Percentiles rank a stretch among this genome's conserved stretches.
Conservation (phyloP, 1,284 basidiomycete genomes). For the Peniophora sp. region DNA sequence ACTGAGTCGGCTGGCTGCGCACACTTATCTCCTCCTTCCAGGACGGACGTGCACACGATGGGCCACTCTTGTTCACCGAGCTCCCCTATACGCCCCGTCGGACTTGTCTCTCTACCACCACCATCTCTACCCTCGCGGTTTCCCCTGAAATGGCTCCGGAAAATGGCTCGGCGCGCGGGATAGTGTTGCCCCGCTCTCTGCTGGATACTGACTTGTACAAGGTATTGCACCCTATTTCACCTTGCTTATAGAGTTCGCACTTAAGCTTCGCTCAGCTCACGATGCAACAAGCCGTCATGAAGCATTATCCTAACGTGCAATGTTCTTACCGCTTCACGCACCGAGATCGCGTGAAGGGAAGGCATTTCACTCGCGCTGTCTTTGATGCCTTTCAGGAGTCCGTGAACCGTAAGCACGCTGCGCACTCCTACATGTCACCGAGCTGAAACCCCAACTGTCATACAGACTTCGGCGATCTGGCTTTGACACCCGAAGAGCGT, state of each 20-base stretch:
- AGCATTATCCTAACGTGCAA: conserved; percentile 67
- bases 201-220: conserved; percentile 98
- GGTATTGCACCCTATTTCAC: conserved; percentile 30
- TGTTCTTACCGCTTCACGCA: conserved; percentile 85
- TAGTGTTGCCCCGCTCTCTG: conserved; percentile 49
- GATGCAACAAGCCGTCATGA: conserved; percentile 92
- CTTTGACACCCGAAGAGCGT: conserved; percentile 58
- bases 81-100: neutral
- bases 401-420: conserved; percentile 52
- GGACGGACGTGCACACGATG: no score
- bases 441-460: neutral
- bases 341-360: conserved; percentile 48
- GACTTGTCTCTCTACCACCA: neutral
- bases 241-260: conserved; percentile 1
- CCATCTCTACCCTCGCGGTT: neutral
- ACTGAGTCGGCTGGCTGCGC: no score
- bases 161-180: neutral
- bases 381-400: conserved; percentile 60
- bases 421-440: neutral
- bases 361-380: conserved; percentile 65
- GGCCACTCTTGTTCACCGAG: no score
- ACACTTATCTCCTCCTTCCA: no score
- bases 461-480: conserved; percentile 61
- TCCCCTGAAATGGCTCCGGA: neutral
- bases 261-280: conserved; percentile 55